Evolutionary conservation across 177 flowering plant species (phyloP).

Genomic region (Tripterygium wilfordii): DNA sequence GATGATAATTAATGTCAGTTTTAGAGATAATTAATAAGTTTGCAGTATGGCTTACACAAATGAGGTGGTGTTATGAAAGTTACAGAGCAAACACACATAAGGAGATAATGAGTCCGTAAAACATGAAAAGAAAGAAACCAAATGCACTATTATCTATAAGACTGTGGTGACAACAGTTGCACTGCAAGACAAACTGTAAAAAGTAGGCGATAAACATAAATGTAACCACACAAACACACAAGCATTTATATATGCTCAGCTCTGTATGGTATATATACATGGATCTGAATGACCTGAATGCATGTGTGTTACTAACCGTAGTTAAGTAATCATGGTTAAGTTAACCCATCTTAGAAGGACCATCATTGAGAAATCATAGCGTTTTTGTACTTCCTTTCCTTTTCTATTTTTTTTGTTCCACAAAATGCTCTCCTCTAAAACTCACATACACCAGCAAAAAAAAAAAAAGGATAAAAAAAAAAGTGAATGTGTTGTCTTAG

Average conservation of each 20-base stretch:
- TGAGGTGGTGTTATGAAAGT: too few species aligned
- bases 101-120: too few species aligned
- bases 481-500: constrained; percentile 18
- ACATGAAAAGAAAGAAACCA: neutral
- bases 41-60: too few species aligned
- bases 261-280: constrained; percentile 1
- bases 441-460: too few species aligned
- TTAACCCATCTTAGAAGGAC: constrained; percentile 28
- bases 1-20: too few species aligned
- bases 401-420: constrained; percentile 5
- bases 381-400: constrained; percentile 35
- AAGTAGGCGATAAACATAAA: neutral
- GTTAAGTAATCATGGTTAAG: constrained; percentile 20
- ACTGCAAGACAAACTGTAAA: constrained; percentile 15
- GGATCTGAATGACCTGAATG: constrained; percentile 4
- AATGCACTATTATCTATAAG: neutral
- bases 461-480: neutral
- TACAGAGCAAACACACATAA: too few species aligned
- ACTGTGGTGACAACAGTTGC: neutral
- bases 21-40: too few species aligned
- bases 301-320: constrained; percentile 23
- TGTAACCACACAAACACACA: neutral
- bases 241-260: constrained; percentile 5
- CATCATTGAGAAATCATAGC: constrained; percentile 75
- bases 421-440: too few species aligned